Percentiles rank a stretch among this genome's conserved stretches.
phyloP scores from a whole-genome alignment of 345 rosid genomes.

The Lepidium aucheri region DNA sequence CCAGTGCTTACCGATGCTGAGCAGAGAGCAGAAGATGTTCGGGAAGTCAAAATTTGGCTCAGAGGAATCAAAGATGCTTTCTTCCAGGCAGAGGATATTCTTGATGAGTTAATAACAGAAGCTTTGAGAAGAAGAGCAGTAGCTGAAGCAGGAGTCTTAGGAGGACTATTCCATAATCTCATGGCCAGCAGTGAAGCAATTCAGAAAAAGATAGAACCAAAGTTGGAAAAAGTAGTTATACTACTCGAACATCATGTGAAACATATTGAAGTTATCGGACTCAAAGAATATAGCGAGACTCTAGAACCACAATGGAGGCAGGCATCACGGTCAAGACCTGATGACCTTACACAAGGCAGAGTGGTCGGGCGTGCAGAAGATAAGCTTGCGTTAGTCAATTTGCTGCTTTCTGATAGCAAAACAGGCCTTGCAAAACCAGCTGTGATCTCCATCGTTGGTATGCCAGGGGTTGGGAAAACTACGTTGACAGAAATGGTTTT shows the following conservation, averaged over 20 bases:
- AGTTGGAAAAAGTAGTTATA: slow-evolving; percentile 18
- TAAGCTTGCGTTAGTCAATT: slow-evolving; percentile 7
- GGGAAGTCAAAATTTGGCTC: slow-evolving; percentile 27
- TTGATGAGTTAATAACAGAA: slow-evolving; percentile 28
- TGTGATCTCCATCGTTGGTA: slow-evolving; percentile 31
- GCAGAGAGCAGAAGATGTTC: slow-evolving; percentile 18
- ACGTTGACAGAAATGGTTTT: slow-evolving; percentile 27
- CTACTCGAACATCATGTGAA: slow-evolving; percentile 20
- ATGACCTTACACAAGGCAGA: slow-evolving; percentile 17
- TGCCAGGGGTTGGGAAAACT: slow-evolving; percentile 33
- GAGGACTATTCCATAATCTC: slow-evolving; percentile 15
- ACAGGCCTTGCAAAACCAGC: not conserved
- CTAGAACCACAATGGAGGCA: slow-evolving; percentile 25
- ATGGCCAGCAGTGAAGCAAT: slow-evolving; percentile 10
- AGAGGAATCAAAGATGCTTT: slow-evolving; percentile 20
- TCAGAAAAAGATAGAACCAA: slow-evolving; percentile 17
- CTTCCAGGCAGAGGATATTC: slow-evolving; percentile 28
- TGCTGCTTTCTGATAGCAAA: slow-evolving; percentile 15
- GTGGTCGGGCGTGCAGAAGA: slow-evolving; percentile 20
- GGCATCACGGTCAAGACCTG: slow-evolving; percentile 17
- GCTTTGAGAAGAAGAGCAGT: slow-evolving; percentile 21
- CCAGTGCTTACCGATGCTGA: slow-evolving; percentile 29
- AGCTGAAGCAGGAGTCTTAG: slow-evolving; percentile 17
- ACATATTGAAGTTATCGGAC: slow-evolving; percentile 15
- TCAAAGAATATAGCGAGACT: slow-evolving; percentile 19